These are phyloP conservation scores for Fusarium caatingaense DNA, from an alignment of 2,329 filamentous ascomycete species.

Conservation along the genomic window DNA sequence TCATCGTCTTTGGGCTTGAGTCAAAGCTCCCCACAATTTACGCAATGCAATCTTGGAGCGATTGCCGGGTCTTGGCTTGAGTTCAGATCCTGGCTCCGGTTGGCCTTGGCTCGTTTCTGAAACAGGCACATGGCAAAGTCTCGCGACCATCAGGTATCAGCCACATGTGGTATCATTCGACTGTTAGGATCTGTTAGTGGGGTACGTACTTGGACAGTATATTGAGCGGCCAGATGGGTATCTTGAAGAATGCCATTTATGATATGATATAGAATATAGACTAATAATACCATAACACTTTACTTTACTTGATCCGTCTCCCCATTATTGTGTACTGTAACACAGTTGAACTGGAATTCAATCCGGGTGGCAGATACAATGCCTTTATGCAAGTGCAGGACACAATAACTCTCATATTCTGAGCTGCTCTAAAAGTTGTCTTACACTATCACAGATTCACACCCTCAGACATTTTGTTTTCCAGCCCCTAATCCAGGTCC, in stretches of 20 bases:
- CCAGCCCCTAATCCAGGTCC: constrained; percentile 42
- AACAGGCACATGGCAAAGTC: constrained; percentile 30
- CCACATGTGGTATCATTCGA: constrained; percentile 4
- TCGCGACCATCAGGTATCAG: constrained; percentile 8
- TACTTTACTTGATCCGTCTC: background rate
- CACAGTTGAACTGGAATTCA: background rate
- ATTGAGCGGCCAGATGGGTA: constrained; percentile 1
- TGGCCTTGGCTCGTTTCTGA: constrained; percentile 32
- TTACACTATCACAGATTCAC: constrained; percentile 42
- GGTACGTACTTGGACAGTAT: constrained; percentile 35
- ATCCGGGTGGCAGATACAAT: background rate
- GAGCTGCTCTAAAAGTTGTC: constrained; percentile 16
- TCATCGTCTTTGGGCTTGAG: background rate
- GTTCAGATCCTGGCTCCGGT: constrained; percentile 5
- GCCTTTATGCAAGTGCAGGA: background rate
- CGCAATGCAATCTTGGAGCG: constrained; percentile 26
- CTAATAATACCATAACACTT: constrained; percentile 7
- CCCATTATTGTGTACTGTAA: background rate
- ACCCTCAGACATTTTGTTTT: constrained; percentile 4
- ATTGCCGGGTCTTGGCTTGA: constrained; percentile 36
- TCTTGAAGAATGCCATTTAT: constrained; percentile 1
- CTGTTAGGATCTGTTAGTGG: constrained; percentile 45
- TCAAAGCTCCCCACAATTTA: constrained; percentile 25
- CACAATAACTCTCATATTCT: background rate
- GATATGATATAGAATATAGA: constrained; percentile 18